Conservation (phyloP, 768 basidiomycete species). For the Pulveroboletus ravenelii region DNA sequence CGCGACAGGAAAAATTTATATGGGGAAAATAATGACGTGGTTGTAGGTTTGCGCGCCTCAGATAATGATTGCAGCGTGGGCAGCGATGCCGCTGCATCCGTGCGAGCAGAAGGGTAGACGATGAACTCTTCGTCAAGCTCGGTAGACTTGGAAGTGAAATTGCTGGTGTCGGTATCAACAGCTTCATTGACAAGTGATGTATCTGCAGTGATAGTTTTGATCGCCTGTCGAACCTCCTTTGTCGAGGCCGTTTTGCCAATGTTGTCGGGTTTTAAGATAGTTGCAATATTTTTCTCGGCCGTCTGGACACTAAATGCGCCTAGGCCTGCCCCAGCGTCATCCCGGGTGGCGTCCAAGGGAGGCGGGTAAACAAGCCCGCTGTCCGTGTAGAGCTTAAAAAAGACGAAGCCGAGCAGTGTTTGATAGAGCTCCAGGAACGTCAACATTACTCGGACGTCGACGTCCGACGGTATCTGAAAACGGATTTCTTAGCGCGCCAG, state of each 20-base stretch:
- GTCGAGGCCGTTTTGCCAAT: conserved; percentile 41
- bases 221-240: conserved; percentile 49
- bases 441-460: conserved; percentile 96
- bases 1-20: conserved; percentile 93
- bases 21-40: conserved; percentile 69
- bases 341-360: conserved; percentile 74
- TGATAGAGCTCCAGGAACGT: conserved; percentile 98
- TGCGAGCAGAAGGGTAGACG: conserved; percentile 49
- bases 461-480: conserved; percentile 81
- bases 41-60: conserved; percentile 51
- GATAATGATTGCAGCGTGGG: conserved; percentile 68
- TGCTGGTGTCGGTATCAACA: conserved; percentile 33
- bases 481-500: conserved; percentile 6
- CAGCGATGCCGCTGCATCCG: conserved; percentile 43
- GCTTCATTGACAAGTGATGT: conserved; percentile 30
- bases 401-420: conserved; percentile 89
- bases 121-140: conserved; percentile 66
- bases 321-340: conserved; percentile 82
- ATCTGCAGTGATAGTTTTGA: conserved; percentile 40
- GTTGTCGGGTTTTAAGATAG: conserved; percentile 14
- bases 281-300: conserved; percentile 24
- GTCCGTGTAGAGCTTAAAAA: conserved; percentile 99
- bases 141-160: conserved; percentile 28
- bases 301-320: conserved; percentile 80
- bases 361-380: conserved; percentile 93